These are phyloP conservation scores for Arctium lappa DNA, from an alignment of 129 eudicot genomes.

Conservation along the genomic window DNA sequence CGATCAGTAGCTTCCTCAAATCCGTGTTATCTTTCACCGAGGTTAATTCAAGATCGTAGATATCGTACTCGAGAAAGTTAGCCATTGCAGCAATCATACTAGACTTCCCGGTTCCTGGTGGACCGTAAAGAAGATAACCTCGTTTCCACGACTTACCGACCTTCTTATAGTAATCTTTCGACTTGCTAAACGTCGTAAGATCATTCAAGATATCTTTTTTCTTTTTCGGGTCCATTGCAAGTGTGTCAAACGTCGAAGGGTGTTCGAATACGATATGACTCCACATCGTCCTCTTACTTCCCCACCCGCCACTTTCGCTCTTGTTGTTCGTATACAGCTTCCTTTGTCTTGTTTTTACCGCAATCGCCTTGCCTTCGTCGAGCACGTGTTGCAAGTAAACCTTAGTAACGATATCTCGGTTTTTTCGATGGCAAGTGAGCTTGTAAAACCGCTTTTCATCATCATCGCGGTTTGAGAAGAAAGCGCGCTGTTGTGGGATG, in stretches of 20 bases:
- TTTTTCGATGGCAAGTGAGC: constrained; percentile 38
- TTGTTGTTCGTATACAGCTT: constrained; percentile 52
- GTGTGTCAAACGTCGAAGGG: constrained; percentile 51
- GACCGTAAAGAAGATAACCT: constrained; percentile 62
- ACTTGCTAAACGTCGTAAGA: constrained; percentile 30
- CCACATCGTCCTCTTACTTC: constrained; percentile 33
- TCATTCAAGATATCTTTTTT: constrained; percentile 47
- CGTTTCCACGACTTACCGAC: constrained; percentile 68
- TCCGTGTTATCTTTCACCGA: constrained; percentile 52
- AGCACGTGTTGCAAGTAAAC: constrained; percentile 43
- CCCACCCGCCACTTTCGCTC: constrained; percentile 20
- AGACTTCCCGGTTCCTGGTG: constrained; percentile 68
- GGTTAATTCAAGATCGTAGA: constrained; percentile 56
- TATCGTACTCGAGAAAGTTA: constrained; percentile 49
- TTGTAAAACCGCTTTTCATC: constrained; percentile 39
- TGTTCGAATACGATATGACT: constrained; percentile 50
- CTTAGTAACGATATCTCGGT: constrained; percentile 31
- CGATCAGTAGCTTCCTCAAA: constrained; percentile 48
- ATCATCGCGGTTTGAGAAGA: constrained; percentile 26
- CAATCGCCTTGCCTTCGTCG: constrained; percentile 55
- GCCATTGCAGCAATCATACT: constrained; percentile 74
- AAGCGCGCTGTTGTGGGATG: constrained; percentile 17
- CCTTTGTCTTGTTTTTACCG: constrained; percentile 32
- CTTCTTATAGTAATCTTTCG: constrained; percentile 53
- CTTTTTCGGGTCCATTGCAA: constrained; percentile 54